Conservation (phyloP, 306 rosid species). For the Trifolium dubium region DNA sequence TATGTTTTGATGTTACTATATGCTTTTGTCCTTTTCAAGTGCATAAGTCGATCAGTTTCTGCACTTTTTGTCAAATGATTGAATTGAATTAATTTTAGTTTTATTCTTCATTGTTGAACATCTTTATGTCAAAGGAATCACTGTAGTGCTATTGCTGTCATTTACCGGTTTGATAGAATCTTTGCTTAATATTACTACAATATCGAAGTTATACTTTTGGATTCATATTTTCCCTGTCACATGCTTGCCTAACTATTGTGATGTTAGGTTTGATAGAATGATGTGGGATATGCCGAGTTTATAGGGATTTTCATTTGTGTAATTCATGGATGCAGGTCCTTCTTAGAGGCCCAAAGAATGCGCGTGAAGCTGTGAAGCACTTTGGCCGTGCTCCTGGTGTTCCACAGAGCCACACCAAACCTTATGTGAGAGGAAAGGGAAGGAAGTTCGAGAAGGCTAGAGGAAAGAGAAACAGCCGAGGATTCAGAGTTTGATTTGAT, state of each 20-base stretch:
- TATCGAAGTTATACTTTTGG: neutral
- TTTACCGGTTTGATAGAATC: neutral
- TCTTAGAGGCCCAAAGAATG: slow-evolving; percentile 81
- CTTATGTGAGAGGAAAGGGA: slow-evolving; percentile 73
- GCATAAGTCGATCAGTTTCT: neutral
- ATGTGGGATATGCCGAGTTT: neutral
- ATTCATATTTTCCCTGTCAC: neutral
- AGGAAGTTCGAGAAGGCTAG: slow-evolving; percentile 87
- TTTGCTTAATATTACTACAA: neutral
- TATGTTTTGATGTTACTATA: slow-evolving; percentile 33
- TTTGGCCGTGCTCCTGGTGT: slow-evolving; percentile 94
- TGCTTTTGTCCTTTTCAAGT: neutral
- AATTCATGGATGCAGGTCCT: slow-evolving; percentile 57
- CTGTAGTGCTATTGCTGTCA: neutral
- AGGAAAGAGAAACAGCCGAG: slow-evolving; percentile 81
- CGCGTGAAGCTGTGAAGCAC: slow-evolving; percentile 89
- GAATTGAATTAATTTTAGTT: neutral
- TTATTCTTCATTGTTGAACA: too few relatives aligned
- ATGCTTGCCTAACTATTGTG: neutral
- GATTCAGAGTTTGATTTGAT: slow-evolving; percentile 65
- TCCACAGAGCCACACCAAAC: slow-evolving; percentile 85
- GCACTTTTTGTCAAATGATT: neutral
- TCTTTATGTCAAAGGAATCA: neutral
- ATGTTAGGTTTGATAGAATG: neutral
- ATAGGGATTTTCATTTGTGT: neutral